Base-by-base conservation (phyloP, 2,329 filamentous ascomycete species). In the Aureobasidium sp. region DNA sequence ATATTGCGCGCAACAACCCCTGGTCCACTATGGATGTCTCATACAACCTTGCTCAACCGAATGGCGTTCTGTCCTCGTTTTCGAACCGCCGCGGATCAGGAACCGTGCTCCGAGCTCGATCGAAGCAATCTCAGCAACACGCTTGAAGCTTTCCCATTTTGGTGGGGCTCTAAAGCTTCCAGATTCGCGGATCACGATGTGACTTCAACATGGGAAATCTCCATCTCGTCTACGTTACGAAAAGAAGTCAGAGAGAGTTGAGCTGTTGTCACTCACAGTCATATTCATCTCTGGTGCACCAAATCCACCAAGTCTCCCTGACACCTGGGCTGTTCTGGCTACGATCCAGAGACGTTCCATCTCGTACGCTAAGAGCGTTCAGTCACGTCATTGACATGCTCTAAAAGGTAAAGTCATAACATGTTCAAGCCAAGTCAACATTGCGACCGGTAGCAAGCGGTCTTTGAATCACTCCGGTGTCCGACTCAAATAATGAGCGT, bases 361-460 rank as follows among this genome's bases (percentile, higher is more conserved):
- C 29, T 37, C 42, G 13, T 58, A 44, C 57, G 57, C 57, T 59
- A 59, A 34, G 42, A 34, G 45, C 34, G 44, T 41, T 50, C 45
- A 13, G 45, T 32, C 36, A 62, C 63, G 63, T 64, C 63, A 64
- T 64, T 53, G 63, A 64, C 63, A 54, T 58, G 63, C 63, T 64
- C 55, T 34, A 60, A 62, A 62, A 55, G 63, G 63, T 55, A 64
- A 64, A 64, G 63, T 60, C 39, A 45, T 55, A 58, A 61, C 57
- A 59, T 30, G 32, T 27, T 36, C 41, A 36, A 32, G 27, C 45
- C 37, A 41, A 59, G 34, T 27, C 49, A 44, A 54, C 25, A n/a
- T 34, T 37, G 25, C 39, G 14, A 53, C 29, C 61, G 30, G 32
- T 62, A 49, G 59, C 37, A 60, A 47, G 55, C 59, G 59, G 39